phyloP scores from a whole-genome alignment of 768 basidiomycete species.

The Podaxis sp. region DNA sequence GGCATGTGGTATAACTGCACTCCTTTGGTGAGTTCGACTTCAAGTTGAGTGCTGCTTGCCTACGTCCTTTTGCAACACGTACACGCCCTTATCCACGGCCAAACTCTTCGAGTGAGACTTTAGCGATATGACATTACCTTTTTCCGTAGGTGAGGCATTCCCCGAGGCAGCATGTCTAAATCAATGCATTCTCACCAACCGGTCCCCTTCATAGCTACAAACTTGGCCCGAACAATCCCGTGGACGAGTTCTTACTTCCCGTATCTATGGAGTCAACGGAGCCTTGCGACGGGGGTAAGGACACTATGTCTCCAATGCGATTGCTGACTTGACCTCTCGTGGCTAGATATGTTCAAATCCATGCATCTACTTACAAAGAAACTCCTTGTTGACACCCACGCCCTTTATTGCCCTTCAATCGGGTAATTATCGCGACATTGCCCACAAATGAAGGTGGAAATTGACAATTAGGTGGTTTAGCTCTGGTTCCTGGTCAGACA shows the following conservation, averaged over 20 bases:
- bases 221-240: neutral
- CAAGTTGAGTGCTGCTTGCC: no score
- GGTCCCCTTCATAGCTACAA: neutral
- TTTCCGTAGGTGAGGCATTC: no score
- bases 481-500: neutral
- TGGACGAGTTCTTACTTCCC: neutral
- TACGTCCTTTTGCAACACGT: no score
- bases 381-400: neutral
- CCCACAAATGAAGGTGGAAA: neutral
- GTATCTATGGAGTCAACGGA: neutral
- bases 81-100: no score
- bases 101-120: no score
- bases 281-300: neutral
- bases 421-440: conserved; percentile 5
- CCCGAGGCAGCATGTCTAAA: neutral
- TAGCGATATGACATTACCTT: no score
- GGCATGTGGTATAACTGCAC: no score
- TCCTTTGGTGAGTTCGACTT: no score
- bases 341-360: neutral
- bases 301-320: no score
- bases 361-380: neutral
- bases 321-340: neutral
- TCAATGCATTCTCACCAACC: neutral
- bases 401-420: conserved; percentile 1
- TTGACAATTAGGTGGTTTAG: neutral